Evolutionary conservation across 176 grass and related monocot species (phyloP).

Genomic region (Carex myosuroides): DNA sequence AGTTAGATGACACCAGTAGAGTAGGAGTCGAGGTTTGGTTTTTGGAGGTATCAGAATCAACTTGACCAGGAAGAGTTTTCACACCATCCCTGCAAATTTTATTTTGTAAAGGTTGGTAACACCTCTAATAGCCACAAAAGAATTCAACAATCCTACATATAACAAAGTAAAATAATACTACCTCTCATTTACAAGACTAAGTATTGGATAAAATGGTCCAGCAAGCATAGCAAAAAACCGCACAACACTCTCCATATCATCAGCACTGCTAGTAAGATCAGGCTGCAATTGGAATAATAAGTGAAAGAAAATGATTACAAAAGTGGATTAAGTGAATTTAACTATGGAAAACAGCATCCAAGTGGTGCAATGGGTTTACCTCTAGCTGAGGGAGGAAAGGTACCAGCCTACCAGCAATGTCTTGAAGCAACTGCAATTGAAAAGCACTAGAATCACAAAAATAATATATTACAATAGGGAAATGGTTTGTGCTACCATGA

Average conservation of each 20-base stretch:
- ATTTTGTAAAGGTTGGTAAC: conserved; percentile 16
- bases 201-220: conserved; percentile 88
- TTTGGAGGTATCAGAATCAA: conserved; percentile 67
- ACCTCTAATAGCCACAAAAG: not conserved
- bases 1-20: conserved; percentile 84
- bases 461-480: not conserved
- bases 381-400: conserved; percentile 88
- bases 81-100: conserved; percentile 60
- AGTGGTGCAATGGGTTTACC: conserved; percentile 26
- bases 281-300: conserved; percentile 40
- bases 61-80: conserved; percentile 31
- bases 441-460: conserved; percentile 13
- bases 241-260: conserved; percentile 55
- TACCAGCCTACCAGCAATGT: conserved; percentile 48
- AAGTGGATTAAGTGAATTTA: not conserved
- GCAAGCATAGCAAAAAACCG: conserved; percentile 78
- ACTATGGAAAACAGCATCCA: conserved; percentile 4
- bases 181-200: conserved; percentile 85
- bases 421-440: conserved; percentile 77
- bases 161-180: conserved; percentile 28
- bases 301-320: conserved; percentile 9
- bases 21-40: conserved; percentile 41
- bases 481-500: not conserved
- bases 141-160: not conserved
- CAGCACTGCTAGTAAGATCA: conserved; percentile 60